Base-by-base conservation (phyloP, 345 rosid species). In the Brassica juncea region DNA sequence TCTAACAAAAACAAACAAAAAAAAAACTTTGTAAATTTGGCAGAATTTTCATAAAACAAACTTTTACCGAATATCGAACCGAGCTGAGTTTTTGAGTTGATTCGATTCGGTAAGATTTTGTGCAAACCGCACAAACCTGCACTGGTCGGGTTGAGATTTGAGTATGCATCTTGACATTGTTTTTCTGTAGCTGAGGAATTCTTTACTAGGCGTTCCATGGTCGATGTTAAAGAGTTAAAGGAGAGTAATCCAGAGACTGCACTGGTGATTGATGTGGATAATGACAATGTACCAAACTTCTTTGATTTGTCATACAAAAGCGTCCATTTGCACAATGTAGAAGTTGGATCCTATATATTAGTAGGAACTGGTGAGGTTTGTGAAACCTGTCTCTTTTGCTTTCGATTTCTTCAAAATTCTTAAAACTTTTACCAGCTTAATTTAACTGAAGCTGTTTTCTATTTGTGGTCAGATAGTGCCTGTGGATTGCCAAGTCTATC, bases 361-460 rank as follows among this genome's bases (percentile, higher is more conserved):
- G 94, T 94, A 32, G 94, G 92, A 82, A 84, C 91, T 87, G 97
- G 98, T 83, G 97, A 92, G 97, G 97, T 92, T 84, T 84, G 94
- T 88, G 79, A 78, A 66, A 66, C 15, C 10, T 39, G 5, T 72
- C 31, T 72, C 49, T 42, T 25, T 23, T 8, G 12, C 11, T 52
- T 64, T 54, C 10, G 31, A 28, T 12, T 1, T 70, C 6, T 54
- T 49, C 52, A 30, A 58, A 21, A 2, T 42, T 58, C 73, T 75
- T 27, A 4, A 28, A 28, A 58, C 12, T 8, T 11, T 7, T 52
- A 8, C 10, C 8, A 2, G 0, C 9, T 39, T 39, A 28, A 28
- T 39, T 39, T 7, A 32, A 32, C 7, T 6, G 14, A 42, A 42
- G 49, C 11, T 42, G 35, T 6, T 32, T 32, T 10, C 11, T 10